Evolutionary conservation across 2,329 filamentous ascomycete species (phyloP).

Genomic region (Juglanconis juglandina): DNA sequence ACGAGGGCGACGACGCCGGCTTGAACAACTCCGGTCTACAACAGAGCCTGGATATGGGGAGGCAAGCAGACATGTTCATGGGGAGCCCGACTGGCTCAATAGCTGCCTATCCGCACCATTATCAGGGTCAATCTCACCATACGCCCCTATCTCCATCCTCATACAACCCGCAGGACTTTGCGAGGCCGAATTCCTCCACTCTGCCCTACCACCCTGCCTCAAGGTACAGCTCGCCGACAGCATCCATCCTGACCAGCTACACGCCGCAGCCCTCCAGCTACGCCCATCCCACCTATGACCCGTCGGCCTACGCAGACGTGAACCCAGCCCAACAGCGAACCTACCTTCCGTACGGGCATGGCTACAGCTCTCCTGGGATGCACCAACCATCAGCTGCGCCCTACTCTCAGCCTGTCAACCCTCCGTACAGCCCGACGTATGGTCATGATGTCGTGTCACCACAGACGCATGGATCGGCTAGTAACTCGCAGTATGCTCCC

Average conservation of each 20-base stretch:
- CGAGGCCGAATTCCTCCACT: conserved; percentile 50
- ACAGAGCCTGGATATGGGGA: conserved; percentile 22
- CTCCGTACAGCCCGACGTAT: conserved; percentile 27
- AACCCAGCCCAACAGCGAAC: conserved; percentile 48
- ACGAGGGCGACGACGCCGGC: conserved; percentile 68
- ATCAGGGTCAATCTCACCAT: conserved; percentile 42
- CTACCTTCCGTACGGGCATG: conserved; percentile 42
- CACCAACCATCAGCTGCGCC: conserved; percentile 31
- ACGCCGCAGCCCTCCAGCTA: conserved; percentile 41
- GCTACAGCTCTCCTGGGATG: conserved; percentile 36
- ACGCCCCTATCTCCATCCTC: conserved; percentile 44
- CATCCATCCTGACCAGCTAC: conserved; percentile 28
- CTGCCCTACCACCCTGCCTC: conserved; percentile 46
- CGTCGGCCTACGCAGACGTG: conserved; percentile 54
- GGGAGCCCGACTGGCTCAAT: conserved; percentile 45
- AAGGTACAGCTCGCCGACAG: conserved; percentile 33
- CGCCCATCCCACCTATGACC: conserved; percentile 55
- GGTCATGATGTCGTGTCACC: conserved; percentile 13
- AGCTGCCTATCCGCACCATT: conserved; percentile 51
- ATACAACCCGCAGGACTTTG: conserved; percentile 72
- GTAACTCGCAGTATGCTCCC: conserved; percentile 35
- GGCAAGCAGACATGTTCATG: conserved; percentile 64
- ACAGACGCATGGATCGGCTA: conserved; percentile 10
- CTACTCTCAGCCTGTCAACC: conserved; percentile 37
- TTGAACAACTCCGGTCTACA: conserved; percentile 41